Evolutionary conservation across 2,329 filamentous ascomycete species (phyloP), one percentile per base, ranked within the genome.

Genomic region (Botryotinia narcissicola): DNA sequence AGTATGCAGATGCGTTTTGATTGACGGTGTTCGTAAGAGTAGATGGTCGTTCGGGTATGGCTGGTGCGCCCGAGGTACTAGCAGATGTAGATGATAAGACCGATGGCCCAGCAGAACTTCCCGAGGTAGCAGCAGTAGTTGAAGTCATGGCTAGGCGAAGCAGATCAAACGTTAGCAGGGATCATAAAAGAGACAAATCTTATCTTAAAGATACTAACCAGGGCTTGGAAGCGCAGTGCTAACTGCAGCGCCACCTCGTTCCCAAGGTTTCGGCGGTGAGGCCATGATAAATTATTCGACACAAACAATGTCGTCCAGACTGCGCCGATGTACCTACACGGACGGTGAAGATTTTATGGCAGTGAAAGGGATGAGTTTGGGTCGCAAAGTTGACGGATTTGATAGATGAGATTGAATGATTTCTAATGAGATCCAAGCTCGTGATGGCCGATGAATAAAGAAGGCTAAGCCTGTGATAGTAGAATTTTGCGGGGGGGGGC

Each of bases 191-290:
- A 37, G 42, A 66, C 64, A 74, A 75, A 70, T 20, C 29, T 29
- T 32, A 42, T 46, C 40, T 57, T 37, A 18, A 14, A 42, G 48
- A 74, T 67, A 80, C 79, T 73, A 75, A 81, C 80, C 79, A 75
- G 76, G 74, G 72, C 74, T 79, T 77, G 77, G 74, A 72, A 77
- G 76, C 44, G 75, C 77, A 51, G 72, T 78, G 75, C 76, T 73
- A 70, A 76, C 75, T 57, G 75, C 77, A 61, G 71, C 76, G 73
- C 77, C 78, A 83, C 91, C 92, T 83, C 92, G 89, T 85, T 99
- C 96, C 96, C 96, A 99, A 64, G 96, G 96, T 85, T 99, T 99
- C 73, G 96, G 96, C 81, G 96, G 96, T 83, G 95, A 98, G 76
- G 88, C 88, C 87, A 90, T 90, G 20, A 76, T 73, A 78, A 81